A percentile compares a stretch with the other conserved stretches of the same genome.
Conservation (phyloP, 148 eudicot genomes). For the Cornus suecica region DNA sequence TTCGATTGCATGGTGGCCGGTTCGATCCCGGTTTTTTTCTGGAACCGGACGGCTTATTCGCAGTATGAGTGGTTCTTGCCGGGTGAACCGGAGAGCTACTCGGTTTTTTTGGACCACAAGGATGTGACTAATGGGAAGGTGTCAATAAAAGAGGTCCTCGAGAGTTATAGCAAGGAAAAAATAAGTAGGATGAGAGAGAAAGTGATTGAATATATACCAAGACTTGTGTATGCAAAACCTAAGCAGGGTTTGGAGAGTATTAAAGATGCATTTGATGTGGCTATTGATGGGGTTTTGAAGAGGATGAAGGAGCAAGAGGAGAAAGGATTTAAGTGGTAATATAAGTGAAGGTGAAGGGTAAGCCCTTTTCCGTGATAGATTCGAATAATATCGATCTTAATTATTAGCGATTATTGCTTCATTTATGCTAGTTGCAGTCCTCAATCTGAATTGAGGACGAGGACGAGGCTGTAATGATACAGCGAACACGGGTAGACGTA, state of each 20-base stretch:
- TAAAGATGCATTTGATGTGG: constrained; percentile 78
- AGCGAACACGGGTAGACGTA: too few relatives aligned
- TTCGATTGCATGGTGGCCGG: constrained; percentile 97
- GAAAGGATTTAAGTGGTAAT: constrained; percentile 44
- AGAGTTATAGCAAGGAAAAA: constrained; percentile 45
- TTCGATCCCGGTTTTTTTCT: constrained; percentile 88
- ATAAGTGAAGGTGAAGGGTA: constrained; percentile 3
- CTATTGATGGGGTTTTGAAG: constrained; percentile 63
- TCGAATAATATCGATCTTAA: too few relatives aligned
- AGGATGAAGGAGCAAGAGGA: constrained; percentile 54
- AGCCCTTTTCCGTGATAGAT: too few relatives aligned
- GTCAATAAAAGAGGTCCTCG: constrained; percentile 48
- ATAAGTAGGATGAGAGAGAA: constrained; percentile 68
- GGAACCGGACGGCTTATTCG: constrained; percentile 74
- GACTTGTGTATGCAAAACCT: constrained; percentile 54
- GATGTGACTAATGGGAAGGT: constrained; percentile 61
- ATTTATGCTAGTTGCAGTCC: too few relatives aligned
- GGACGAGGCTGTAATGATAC: too few relatives aligned
- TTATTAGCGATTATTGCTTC: too few relatives aligned
- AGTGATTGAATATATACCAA: constrained; percentile 74
- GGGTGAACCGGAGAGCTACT: constrained; percentile 71
- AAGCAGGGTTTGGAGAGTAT: constrained; percentile 45
- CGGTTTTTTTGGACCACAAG: constrained; percentile 77
- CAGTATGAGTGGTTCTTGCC: constrained; percentile 92
- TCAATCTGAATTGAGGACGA: too few relatives aligned